These are phyloP conservation scores for Epichloe gansuensis DNA, from an alignment of 2,329 filamentous ascomycete species.

Conservation along the genomic window DNA sequence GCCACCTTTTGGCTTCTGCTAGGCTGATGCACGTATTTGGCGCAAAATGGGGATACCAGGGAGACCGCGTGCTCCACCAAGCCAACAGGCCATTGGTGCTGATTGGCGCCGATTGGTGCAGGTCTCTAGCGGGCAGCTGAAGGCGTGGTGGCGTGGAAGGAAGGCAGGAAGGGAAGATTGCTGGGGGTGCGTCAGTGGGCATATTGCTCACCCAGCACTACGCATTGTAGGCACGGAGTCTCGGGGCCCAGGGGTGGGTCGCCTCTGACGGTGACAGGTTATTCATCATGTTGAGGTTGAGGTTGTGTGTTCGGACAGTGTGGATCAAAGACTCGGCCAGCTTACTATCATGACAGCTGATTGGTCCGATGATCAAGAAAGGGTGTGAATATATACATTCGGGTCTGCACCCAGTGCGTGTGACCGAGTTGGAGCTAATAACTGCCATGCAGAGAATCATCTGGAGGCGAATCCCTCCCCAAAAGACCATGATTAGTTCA, in stretches of 20 bases:
- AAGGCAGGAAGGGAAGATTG: not conserved
- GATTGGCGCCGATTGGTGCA: slow-evolving; percentile 1
- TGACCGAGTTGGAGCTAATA: too few species aligned
- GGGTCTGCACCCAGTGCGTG: too few species aligned
- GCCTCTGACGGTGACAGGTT: too few species aligned
- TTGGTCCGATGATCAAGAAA: not conserved
- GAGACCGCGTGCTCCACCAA: slow-evolving; percentile 3
- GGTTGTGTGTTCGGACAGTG: not conserved
- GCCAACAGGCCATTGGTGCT: not conserved
- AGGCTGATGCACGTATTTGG: slow-evolving; percentile 3
- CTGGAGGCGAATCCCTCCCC: too few species aligned
- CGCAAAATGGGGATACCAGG: slow-evolving; percentile 5
- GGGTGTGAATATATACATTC: too few species aligned
- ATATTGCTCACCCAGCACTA: too few species aligned
- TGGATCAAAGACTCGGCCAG: not conserved
- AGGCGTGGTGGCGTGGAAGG: not conserved
- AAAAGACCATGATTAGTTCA: too few species aligned
- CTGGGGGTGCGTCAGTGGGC: too few species aligned
- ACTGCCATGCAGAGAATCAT: too few species aligned
- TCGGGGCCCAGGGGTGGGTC: too few species aligned
- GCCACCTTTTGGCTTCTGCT: slow-evolving; percentile 2
- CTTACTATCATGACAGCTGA: not conserved
- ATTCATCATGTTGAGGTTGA: too few species aligned
- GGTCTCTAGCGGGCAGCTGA: not conserved
- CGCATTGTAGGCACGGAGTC: too few species aligned